Base-by-base conservation (phyloP, 768 basidiomycete genomes). In the Chalciporus sphaerocephalus region DNA sequence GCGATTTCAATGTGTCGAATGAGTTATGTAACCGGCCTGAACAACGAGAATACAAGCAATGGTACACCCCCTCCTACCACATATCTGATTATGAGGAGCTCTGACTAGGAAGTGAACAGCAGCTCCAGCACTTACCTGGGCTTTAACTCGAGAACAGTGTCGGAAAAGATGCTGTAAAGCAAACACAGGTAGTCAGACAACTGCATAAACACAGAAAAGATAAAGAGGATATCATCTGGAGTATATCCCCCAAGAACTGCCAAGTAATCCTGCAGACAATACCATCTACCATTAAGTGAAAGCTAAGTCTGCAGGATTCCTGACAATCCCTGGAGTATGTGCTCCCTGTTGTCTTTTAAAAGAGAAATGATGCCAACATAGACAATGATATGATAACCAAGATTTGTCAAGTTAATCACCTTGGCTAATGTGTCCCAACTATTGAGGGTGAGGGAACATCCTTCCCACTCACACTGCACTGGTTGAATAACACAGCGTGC, bases 391-490 rank as follows among this genome's bases (percentile, higher is more conserved):
- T 24, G 39, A 23, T 32, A 39, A 50, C 42, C 28, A 41, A 47
- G 33, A 37, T 12, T 20, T 32, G 3, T 44, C 27, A 50, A 38
- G 17, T 38, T 36, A 60, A 37, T 65, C 28, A 65, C 63, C 63
- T 65, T 65, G 40, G 48, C 46, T 38, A 65, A 46, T 50, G 52
- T 53, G 17, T 59, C 17, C 53, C 61, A 66, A 38, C 63, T 57
- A 38, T 65, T 65, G 17, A 65, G 55, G 42, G 38, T 44, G n/a
- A 52, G 38, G 21, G 46, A 27, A 40, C 64, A 65, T 11, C 38
- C 53, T 16, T 57, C 57, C 64, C 64, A 65, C 9, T 65, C 64
- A 51, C 64, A 65, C 6, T 47, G 60, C 32, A 59, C 51, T 34
- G 42, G 27, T n/a, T 57, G 59, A 2, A 66, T 57, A 23, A 53